Conservation (phyloP, 1,284 basidiomycete genomes). For the Pascua guehoae region DNA sequence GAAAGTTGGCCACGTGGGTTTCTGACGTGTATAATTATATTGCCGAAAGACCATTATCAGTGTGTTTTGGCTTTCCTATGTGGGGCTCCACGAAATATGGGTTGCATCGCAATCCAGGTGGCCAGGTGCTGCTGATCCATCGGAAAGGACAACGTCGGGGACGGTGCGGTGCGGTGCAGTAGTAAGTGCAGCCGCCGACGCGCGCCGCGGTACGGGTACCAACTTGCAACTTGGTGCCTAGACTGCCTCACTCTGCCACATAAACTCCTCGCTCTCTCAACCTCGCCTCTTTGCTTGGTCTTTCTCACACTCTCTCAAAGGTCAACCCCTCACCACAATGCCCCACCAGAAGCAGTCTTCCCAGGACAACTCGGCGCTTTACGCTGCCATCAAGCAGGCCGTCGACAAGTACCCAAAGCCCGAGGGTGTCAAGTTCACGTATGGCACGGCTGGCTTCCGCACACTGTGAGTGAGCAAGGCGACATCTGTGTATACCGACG, state of each 20-base stretch:
- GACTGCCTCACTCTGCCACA: background rate
- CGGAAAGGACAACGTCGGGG: no score
- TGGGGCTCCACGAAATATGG: no score
- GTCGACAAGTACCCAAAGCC: constrained; percentile 52
- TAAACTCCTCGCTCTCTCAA: background rate
- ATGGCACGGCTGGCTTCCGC: constrained; percentile 94
- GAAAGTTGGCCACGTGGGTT: no score
- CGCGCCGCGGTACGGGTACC: no score
- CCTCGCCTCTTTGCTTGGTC: background rate
- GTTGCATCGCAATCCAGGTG: no score
- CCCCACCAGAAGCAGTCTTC: background rate
- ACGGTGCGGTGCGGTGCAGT: no score
- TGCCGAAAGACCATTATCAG: background rate
- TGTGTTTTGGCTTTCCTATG: background rate
- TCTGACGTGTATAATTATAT: no score
- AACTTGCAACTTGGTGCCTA: no score
- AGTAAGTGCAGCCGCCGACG: no score
- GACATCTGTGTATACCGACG: background rate
- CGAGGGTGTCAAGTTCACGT: constrained; percentile 60
- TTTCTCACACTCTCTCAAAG: background rate
- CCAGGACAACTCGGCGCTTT: constrained; percentile 27
- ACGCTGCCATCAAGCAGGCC: constrained; percentile 34
- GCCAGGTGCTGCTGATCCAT: no score
- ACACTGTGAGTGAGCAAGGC: constrained; percentile 64
- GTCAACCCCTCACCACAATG: background rate